A percentile compares a stretch with the other conserved stretches of the same genome.
Conservation (phyloP, 2,329 filamentous ascomycete species). For the Xylaria sp. region DNA sequence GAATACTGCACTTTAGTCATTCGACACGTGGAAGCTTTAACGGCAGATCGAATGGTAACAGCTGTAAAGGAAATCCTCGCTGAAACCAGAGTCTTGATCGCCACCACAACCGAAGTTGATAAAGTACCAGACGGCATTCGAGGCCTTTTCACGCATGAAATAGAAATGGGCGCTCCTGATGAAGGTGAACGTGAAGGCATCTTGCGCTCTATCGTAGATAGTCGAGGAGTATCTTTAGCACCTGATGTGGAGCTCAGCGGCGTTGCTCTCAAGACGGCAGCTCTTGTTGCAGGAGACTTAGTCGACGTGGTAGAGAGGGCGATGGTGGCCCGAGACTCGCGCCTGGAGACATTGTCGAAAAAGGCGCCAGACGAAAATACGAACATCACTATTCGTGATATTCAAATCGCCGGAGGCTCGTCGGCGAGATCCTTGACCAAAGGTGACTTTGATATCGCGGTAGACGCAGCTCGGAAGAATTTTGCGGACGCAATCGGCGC, state of each 20-base stretch:
- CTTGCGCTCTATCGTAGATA: constrained; percentile 79
- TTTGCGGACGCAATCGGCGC: constrained; percentile 98
- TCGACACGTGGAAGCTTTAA: constrained; percentile 89
- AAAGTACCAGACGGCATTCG: constrained; percentile 92
- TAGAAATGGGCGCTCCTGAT: constrained; percentile 92
- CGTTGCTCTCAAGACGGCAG: constrained; percentile 94
- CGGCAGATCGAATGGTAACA: constrained; percentile 87
- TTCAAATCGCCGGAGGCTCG: constrained; percentile 88
- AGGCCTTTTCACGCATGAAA: constrained; percentile 92
- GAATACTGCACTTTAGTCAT: constrained; percentile 87
- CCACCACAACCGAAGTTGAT: constrained; percentile 94
- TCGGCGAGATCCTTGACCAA: constrained; percentile 82
- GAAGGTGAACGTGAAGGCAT: constrained; percentile 93
- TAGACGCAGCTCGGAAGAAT: constrained; percentile 95
- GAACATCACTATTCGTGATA: constrained; percentile 76
- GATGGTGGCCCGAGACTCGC: constrained; percentile 77
- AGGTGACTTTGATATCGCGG: constrained; percentile 88
- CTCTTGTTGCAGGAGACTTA: constrained; percentile 91
- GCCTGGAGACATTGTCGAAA: constrained; percentile 77
- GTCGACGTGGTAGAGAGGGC: constrained; percentile 95
- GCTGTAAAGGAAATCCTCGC: constrained; percentile 85
- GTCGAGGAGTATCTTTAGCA: constrained; percentile 80
- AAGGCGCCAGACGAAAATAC: constrained; percentile 54
- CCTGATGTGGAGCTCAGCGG: constrained; percentile 84
- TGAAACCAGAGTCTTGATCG: constrained; percentile 85